Base-by-base conservation (phyloP, 305 asterid genomes). In the Fraxinus baroniana region DNA sequence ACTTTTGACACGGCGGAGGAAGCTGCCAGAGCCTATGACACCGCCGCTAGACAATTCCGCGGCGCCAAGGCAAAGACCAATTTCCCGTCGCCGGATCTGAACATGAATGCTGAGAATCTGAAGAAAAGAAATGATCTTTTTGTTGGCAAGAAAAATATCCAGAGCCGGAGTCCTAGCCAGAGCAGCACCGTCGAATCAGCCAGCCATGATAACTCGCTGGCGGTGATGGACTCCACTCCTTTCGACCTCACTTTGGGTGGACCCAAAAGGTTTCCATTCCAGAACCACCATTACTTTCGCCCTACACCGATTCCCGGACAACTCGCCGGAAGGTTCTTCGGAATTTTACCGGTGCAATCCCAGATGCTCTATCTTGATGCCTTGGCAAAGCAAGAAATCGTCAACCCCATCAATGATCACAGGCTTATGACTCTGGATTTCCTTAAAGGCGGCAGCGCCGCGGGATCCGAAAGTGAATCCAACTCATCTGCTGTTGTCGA, bases 1-100 rank as follows among this genome's bases (percentile, higher is more conserved):
- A 91, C 93, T 0, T 91, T 89, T 81, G 93, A 88, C 76, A 88
- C 94, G 44, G 91, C 91, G 41, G 94, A 89, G 81, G 90, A 83
- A 1, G 94, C 94, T 0, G 94, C 94, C 0, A 78, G 85, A 17
- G 94, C 93, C 1, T 91, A 91, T 81, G 93, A 91, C 75, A 4
- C 35, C 30, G 94, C 94, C 79, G 94, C 94, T 17, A 83, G 88
- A 26, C 82, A 64, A 26, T 88, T 89, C n/a, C 94, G 94, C 0
- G 94, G 94, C 0, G 37, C 76, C 22, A 89, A 87, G 74, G 93
- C 94, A 7, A 91, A 87, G 36, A 87, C 90, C 0, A 91, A 91
- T 82, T 91, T 91, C 9, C 91, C 91, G 4, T 77, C 77, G 26
- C 76, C 83, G 1, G 84, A 55, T 24, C 52, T 81, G 13, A 81